phyloP scores from a whole-genome alignment of 371 early-diverging fungal genomes.

The Apophysomyces variabilis region DNA sequence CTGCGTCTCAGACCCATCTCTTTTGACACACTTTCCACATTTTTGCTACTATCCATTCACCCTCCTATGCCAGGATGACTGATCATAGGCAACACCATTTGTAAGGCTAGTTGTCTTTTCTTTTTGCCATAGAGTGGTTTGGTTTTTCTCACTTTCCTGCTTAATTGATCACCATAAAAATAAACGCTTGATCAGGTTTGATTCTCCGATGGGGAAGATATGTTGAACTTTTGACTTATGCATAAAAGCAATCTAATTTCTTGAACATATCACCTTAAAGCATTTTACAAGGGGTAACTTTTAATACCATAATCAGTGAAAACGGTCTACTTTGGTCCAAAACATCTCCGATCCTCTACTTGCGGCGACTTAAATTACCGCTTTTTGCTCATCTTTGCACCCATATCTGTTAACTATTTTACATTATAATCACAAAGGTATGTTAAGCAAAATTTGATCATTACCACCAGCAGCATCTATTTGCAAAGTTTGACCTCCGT shows the following conservation, averaged over 20 bases:
- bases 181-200: neutral
- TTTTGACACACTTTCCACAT: neutral
- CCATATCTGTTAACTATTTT: too few species aligned
- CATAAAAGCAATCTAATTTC: neutral
- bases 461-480: too few species aligned
- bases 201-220: neutral
- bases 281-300: too few species aligned
- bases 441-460: too few species aligned
- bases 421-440: too few species aligned
- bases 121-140: neutral
- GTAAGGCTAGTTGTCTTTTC: neutral
- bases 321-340: too few species aligned
- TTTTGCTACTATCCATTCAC: neutral
- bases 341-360: too few species aligned
- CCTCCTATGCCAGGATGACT: neutral
- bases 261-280: neutral
- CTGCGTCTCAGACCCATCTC: neutral
- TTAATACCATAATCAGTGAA: too few species aligned
- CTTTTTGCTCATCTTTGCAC: too few species aligned
- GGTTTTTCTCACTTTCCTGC: neutral
- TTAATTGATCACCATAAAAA: neutral
- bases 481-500: too few species aligned
- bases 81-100: neutral
- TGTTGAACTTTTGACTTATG: neutral
- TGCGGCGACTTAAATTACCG: too few species aligned